Conservation (phyloP, 2,329 filamentous ascomycete genomes). For the Graphilbum sp. region DNA sequence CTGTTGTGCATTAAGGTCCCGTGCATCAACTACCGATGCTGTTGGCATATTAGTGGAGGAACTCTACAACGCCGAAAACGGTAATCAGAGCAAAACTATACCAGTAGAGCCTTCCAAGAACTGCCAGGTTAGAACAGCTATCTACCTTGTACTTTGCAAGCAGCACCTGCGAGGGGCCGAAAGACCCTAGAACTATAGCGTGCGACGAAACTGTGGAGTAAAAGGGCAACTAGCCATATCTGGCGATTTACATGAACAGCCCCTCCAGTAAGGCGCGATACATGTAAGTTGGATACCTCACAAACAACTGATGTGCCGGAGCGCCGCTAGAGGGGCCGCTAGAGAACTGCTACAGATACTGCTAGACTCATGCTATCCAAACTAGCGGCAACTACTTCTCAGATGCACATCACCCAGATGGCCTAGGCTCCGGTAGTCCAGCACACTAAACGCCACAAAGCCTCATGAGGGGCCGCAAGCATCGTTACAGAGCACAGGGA, state of each 20-base stretch:
- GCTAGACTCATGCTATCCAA: neutral
- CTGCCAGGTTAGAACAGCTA: neutral
- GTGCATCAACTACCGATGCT: conserved; percentile 1
- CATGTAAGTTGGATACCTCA: too few relatives aligned
- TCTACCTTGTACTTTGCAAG: too few relatives aligned
- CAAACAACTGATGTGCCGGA: neutral
- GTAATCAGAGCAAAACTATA: neutral
- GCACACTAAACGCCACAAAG: neutral
- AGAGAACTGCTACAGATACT: neutral
- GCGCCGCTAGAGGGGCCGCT: neutral
- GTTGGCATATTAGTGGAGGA: conserved; percentile 1
- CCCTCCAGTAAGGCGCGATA: neutral
- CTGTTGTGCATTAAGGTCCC: neutral
- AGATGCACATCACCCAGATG: neutral
- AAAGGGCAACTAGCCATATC: too few relatives aligned
- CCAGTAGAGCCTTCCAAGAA: neutral
- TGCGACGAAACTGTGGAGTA: too few relatives aligned
- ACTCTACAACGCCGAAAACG: conserved; percentile 9
- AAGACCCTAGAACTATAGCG: too few relatives aligned
- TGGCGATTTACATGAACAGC: too few relatives aligned
- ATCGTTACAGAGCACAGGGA: neutral
- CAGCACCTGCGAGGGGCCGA: too few relatives aligned
- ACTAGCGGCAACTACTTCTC: too few relatives aligned
- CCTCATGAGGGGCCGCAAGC: neutral
- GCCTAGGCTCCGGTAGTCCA: neutral